Conservation (phyloP, 1,139 yeast species). For the Eremothecium gossypii region DNA sequence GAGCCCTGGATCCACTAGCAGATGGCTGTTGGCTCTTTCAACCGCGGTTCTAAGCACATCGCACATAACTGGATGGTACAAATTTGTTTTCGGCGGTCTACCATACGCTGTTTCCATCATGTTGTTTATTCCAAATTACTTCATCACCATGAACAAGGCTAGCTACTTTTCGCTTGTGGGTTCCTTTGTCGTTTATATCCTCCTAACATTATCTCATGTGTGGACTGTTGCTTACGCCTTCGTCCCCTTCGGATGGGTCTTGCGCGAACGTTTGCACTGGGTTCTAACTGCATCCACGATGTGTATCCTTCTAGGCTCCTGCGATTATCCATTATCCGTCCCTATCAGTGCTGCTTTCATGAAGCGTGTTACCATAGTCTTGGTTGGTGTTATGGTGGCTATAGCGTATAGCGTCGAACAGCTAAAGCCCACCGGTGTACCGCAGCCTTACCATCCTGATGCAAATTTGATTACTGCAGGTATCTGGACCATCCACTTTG, state of each 20-base stretch:
- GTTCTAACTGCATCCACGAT: slow-evolving; percentile 49
- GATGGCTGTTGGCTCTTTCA: slow-evolving; percentile 37
- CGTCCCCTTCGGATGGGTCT: slow-evolving; percentile 84
- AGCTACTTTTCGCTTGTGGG: slow-evolving; percentile 52
- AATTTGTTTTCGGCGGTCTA: slow-evolving; percentile 63
- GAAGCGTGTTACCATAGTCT: slow-evolving; percentile 35
- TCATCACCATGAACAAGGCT: slow-evolving; percentile 49
- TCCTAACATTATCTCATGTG: slow-evolving; percentile 69
- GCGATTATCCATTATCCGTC: neutral
- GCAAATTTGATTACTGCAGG: slow-evolving; percentile 81
- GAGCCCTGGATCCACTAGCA: slow-evolving; percentile 18
- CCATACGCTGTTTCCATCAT: slow-evolving; percentile 55
- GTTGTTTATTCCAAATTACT: slow-evolving; percentile 53
- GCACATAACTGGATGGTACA: slow-evolving; percentile 58
- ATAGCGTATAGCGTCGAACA: slow-evolving; percentile 20
- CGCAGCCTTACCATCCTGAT: slow-evolving; percentile 69
- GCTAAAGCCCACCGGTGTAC: slow-evolving; percentile 32
- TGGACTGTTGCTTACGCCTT: slow-evolving; percentile 98
- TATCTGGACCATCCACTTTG: slow-evolving; percentile 97
- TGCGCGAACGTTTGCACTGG: slow-evolving; percentile 81
- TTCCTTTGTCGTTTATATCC: slow-evolving; percentile 46
- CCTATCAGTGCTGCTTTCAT: slow-evolving; percentile 14
- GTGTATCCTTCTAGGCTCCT: slow-evolving; percentile 33
- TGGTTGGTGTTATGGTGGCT: slow-evolving; percentile 26
- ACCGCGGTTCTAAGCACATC: slow-evolving; percentile 25